Base-by-base conservation (phyloP, 2,329 filamentous ascomycete species). In the Sphaerulina musiva region DNA sequence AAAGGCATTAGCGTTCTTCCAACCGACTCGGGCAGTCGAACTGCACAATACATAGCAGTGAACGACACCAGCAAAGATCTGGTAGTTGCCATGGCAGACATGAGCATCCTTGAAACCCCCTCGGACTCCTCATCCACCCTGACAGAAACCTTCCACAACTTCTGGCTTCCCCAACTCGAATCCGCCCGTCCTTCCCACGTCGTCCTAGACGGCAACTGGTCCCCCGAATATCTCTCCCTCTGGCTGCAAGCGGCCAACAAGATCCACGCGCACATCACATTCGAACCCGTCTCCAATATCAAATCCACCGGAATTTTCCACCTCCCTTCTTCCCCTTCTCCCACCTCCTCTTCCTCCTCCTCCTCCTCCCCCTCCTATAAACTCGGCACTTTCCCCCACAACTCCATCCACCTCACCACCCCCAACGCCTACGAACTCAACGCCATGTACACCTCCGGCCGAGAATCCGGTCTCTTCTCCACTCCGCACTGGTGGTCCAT, bases 61-160 rank as follows among this genome's bases (percentile, higher is more conserved):
- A 98, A 97, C 68, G 87, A 95, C 66, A 76, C 77, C 0, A 82
- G 85, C 56, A 95, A 90, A 69, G 86, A 91, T 59, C 80, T 98
- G 2, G 79, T 91, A n/a, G 72, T 96, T 59, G 92, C 90, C 44
- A 95, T 96, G 89, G 91, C 92, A 4, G 93, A 97, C 68, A 96
- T 97, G 90, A 81, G 78, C 52, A 92, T 95, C 63, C 81, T 95
- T 39, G 77, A 82, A 61, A 70, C 71, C 1, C 46, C 55, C 8
- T 59, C 55, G 4, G 32, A 44, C 32, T 32, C 41, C 4, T 60
- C 70, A 70, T 12, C 48, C 46, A 49, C 50, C 49, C 31, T 83
- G n/a, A 17, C 38, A 5, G 12, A 55, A 8, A 55, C 63, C 1
- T 78, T 80, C 57, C 70, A 77, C 0, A 68, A 75, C 7, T 73